Evolutionary conservation across 2,329 filamentous ascomycete genomes (phyloP), one percentile per base, ranked within the genome.

Genomic region (Sphaceloma murrayae): DNA sequence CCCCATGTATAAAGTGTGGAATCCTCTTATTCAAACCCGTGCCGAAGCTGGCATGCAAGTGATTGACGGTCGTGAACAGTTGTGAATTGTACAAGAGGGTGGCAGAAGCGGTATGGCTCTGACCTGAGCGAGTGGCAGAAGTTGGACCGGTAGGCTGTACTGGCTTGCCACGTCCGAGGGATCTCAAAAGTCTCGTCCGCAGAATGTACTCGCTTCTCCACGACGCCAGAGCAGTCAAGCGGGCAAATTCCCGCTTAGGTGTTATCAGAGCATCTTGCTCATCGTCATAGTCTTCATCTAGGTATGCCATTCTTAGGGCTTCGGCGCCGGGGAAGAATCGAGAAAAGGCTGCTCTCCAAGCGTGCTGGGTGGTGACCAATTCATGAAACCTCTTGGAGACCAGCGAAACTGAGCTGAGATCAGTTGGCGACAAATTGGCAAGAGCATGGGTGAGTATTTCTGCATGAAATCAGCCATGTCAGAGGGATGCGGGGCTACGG

Each of bases 121-220:
- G 71, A 16, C 66, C 65, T 21, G 67, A 62, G 16, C 74, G 69
- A 14, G 70, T 62, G 5, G 74, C 64, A 8, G 77, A 75, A 46
- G 74, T 59, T 55, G 69, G 64, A 34, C 68, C 63, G 21, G 70
- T 59, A 7, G 69, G 67, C 27, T 80, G 73, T 10, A 67, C 60
- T 18, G 89, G 86, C 58, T 88, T 94, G 40, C 89, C 91, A 48
- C 85, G 79, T 34, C 74, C 75, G 46, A 96, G 69, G 49, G 85
- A 91, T 33, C 87, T 77, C 43, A 96, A 67, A 42, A 96, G 73
- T 34, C 85, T 77, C 2, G 87, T 95, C 34, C 91, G 76, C 46
- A 94, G 67, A 36, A 96, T 82, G 57, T 96, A 98, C 62, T 98
- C 91, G 62, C 85, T 95, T 53, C 89, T 77, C 89, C 91, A 96